Evolutionary conservation across 306 rosid genomes (phyloP).

Genomic region (Glycine soja): DNA sequence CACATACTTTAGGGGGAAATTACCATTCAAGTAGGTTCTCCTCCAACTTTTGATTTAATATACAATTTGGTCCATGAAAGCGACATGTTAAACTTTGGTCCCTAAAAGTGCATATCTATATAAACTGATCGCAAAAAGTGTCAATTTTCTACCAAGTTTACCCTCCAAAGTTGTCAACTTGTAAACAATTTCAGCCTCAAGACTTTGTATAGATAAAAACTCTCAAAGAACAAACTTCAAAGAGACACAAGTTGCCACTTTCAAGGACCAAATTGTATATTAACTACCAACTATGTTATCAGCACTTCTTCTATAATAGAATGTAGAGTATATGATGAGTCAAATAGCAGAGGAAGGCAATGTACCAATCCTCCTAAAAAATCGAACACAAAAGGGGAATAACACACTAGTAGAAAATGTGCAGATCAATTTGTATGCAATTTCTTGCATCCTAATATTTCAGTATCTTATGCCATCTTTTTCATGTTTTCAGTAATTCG

Average conservation of each 20-base stretch:
- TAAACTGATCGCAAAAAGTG: not conserved
- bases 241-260: not conserved
- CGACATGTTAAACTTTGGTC: not conserved
- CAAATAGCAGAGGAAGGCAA: not conserved
- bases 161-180: not conserved
- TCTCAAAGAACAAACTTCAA: not conserved
- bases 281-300: not conserved
- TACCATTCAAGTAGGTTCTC: constrained; percentile 27
- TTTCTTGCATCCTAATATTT: constrained; percentile 16
- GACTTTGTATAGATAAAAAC: not conserved
- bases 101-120: not conserved
- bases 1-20: constrained; percentile 3
- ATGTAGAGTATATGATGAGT: not conserved
- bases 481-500: constrained; percentile 3
- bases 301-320: constrained; percentile 5
- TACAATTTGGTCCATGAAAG: not conserved
- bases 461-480: not conserved
- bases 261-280: not conserved
- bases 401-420: not conserved
- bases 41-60: not conserved
- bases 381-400: not conserved
- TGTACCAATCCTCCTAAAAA: not conserved
- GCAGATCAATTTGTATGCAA: not conserved
- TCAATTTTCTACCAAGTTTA: too few species aligned
- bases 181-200: not conserved